A percentile compares a stretch with the other conserved stretches of the same genome.
phyloP scores from a whole-genome alignment of 257 asterid species.

The Gentiana macrophylla region DNA sequence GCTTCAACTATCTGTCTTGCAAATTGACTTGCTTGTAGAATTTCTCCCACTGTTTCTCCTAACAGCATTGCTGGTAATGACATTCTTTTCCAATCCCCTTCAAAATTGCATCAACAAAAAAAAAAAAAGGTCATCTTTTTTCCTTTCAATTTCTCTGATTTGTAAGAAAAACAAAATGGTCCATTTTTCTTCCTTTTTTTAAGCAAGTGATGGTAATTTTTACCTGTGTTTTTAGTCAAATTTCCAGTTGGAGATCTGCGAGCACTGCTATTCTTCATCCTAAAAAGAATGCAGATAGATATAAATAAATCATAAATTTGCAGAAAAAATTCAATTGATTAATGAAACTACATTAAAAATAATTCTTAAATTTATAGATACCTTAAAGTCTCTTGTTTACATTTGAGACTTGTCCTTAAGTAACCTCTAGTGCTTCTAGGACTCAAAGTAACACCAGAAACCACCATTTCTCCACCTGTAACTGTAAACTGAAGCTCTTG shows the following conservation, averaged over 20 bases:
- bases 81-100: constrained; percentile 75
- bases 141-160: too few species aligned
- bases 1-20: constrained; percentile 52
- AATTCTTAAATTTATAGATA: constrained; percentile 5
- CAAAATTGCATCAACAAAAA: not conserved
- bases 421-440: constrained; percentile 56
- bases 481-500: constrained; percentile 87
- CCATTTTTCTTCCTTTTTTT: too few species aligned
- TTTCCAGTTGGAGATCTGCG: constrained; percentile 74
- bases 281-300: constrained; percentile 7
- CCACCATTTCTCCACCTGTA: constrained; percentile 40
- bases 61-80: constrained; percentile 85
- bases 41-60: constrained; percentile 80
- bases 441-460: constrained; percentile 51
- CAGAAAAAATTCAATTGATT: not conserved
- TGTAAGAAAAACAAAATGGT: too few species aligned
- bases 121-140: too few species aligned
- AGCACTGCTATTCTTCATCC: constrained; percentile 44
- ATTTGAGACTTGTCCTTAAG: constrained; percentile 40
- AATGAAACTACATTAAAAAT: not conserved
- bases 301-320: not conserved
- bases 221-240: constrained; percentile 51
- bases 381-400: constrained; percentile 61
- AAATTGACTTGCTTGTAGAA: constrained; percentile 60
- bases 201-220: not conserved